Conservation (phyloP, 164 flowering plant species). For the Vitis amurensis region DNA sequence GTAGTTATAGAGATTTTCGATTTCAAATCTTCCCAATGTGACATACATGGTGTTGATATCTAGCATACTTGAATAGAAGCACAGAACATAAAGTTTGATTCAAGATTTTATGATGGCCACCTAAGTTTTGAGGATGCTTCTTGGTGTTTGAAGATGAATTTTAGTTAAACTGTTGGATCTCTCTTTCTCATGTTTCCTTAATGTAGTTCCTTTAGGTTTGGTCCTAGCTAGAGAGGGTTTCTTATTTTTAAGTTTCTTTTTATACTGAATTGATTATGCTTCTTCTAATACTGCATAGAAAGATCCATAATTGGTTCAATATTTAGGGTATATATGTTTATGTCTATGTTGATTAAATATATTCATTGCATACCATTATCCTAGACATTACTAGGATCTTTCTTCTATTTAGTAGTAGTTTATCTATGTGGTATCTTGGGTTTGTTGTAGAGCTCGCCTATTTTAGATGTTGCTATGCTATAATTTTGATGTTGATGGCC, state of each 20-base stretch:
- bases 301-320: conserved; percentile 12
- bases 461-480: conserved; percentile 17
- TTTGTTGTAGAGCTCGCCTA: conserved; percentile 8
- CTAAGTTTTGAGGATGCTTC: conserved; percentile 21
- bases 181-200: conserved; percentile 17
- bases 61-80: conserved; percentile 90
- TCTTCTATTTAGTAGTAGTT: conserved; percentile 29
- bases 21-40: conserved; percentile 72
- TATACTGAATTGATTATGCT: conserved; percentile 17
- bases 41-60: conserved; percentile 74
- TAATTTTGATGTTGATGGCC: conserved; percentile 11
- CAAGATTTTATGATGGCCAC: conserved; percentile 93
- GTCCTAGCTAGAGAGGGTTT: conserved; percentile 16
- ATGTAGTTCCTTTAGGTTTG: conserved; percentile 34
- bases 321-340: conserved; percentile 14
- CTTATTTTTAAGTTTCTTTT: conserved; percentile 18
- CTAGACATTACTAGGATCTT: conserved; percentile 36
- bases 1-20: conserved; percentile 80
- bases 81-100: conserved; percentile 76
- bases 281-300: conserved; percentile 12
- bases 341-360: conserved; percentile 17
- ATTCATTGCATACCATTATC: conserved; percentile 26
- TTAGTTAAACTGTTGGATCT: conserved; percentile 17
- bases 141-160: conserved; percentile 27
- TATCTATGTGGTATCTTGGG: background rate